These are phyloP conservation scores for Zalaria sp. DNA, from an alignment of 2,329 filamentous ascomycete species.

Conservation along the genomic window DNA sequence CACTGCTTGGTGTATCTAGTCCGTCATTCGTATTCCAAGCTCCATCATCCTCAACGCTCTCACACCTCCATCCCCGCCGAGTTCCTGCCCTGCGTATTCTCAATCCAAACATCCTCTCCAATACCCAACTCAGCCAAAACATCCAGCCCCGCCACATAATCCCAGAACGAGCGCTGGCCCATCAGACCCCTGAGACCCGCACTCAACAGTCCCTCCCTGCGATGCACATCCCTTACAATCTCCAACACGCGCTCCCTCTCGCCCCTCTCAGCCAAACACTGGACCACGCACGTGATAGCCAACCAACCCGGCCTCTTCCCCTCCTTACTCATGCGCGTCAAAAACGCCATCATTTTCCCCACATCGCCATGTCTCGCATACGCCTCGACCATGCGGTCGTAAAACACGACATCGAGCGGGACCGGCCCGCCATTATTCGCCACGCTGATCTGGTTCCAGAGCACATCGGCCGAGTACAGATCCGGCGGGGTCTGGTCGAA, in stretches of 20 bases:
- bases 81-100: too few relatives aligned
- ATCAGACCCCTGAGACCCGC: constrained; percentile 9
- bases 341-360: constrained; percentile 34
- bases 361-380: constrained; percentile 36
- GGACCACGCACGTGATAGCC: constrained; percentile 23
- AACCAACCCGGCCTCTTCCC: constrained; percentile 28
- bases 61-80: too few relatives aligned
- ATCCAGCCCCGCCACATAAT: constrained; percentile 10
- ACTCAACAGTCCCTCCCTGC: constrained; percentile 15
- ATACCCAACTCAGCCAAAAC: constrained; percentile 9
- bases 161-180: constrained; percentile 16
- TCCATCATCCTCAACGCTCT: too few relatives aligned
- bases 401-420: constrained; percentile 42
- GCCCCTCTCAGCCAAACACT: constrained; percentile 21
- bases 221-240: constrained; percentile 23
- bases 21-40: too few relatives aligned
- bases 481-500: constrained; percentile 41
- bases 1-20: too few relatives aligned
- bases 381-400: constrained; percentile 55
- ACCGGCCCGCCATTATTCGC: constrained; percentile 13
- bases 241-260: constrained; percentile 19
- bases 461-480: constrained; percentile 41
- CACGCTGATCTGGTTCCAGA: constrained; percentile 37
- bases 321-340: constrained; percentile 23
- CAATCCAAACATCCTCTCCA: neutral